These are phyloP conservation scores for Scheffersomyces stambukii DNA, from an alignment of 1,139 yeast species.

Conservation along the genomic window DNA sequence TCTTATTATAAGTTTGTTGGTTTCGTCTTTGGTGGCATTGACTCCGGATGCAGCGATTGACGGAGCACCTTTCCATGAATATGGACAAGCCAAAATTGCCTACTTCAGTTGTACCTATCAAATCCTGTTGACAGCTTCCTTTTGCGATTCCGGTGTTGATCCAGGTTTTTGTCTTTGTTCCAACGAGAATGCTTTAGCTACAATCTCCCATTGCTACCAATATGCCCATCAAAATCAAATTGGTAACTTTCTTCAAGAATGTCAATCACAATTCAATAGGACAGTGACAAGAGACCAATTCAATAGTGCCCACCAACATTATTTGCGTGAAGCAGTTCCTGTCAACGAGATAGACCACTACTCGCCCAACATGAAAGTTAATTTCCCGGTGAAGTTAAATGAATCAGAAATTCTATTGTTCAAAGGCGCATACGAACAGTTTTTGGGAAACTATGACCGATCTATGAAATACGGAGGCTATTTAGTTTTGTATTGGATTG, in stretches of 20 bases:
- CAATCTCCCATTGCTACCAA: constrained; percentile 35
- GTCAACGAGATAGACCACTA: constrained; percentile 14
- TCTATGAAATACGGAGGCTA: constrained; percentile 31
- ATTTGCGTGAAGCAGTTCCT: constrained; percentile 29
- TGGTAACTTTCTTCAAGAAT: constrained; percentile 22
- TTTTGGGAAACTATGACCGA: constrained; percentile 36
- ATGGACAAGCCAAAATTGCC: constrained; percentile 27
- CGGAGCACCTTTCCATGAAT: constrained; percentile 35
- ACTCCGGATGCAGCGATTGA: constrained; percentile 29
- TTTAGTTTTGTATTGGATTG: constrained; percentile 29
- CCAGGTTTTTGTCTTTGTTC: neutral
- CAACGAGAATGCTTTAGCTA: constrained; percentile 35
- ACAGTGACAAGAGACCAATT: constrained; percentile 27
- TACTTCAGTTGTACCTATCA: constrained; percentile 29
- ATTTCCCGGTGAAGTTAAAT: constrained; percentile 25
- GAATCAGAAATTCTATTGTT: constrained; percentile 15
- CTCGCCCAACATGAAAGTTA: constrained; percentile 17
- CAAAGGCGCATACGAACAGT: constrained; percentile 28
- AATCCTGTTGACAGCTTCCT: constrained; percentile 18
- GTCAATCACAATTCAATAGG: constrained; percentile 21
- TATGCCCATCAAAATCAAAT: constrained; percentile 20
- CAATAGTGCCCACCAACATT: constrained; percentile 33
- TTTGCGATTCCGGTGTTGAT: too few species aligned
- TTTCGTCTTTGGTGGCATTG: constrained; percentile 19
- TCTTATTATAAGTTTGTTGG: constrained; percentile 15